Evolutionary conservation across 345 rosid genomes (phyloP), one percentile per base, ranked within the genome.

Genomic region (Viola odorata): DNA sequence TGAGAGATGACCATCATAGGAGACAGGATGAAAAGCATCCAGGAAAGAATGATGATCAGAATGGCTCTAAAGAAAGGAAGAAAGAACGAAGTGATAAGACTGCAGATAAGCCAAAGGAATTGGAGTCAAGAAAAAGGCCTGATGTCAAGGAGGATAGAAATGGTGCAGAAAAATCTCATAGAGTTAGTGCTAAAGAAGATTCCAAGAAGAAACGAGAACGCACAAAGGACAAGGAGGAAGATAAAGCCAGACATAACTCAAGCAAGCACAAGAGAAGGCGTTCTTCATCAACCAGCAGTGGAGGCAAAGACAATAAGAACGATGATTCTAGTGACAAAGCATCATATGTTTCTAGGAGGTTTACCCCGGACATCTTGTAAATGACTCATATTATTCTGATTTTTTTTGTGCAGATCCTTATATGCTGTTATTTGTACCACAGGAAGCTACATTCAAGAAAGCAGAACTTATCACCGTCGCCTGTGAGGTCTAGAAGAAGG

Each of bases 401-500:
- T 13, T 32, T 36, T 62, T 50, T 45, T 23, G 41, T 68, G n/a
- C 41, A 52, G 57, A 59, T 56, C 58, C 67, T 74, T 53, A 61
- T 66, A 60, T 72, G 63, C 57, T 58, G 14, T 67, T 41, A 58
- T 65, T 54, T 67, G 16, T 59, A 37, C 52, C 68, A 59, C 83
- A 91, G 99, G 84, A 86, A 81, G 81, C 62, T 55, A 13, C 79
- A 58, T 50, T 80, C 95, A 50, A 81, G 85, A 69, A 84, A 79
- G 69, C 81, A 59, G 40, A 70, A 76, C 40, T 75, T 70, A 53
- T 85, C 96, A 53, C 96, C 95, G 68, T 95, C 96, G 49, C 87
- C 98, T 6, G 82, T 38, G 73, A 91, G 88, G 73, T 85, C 99
- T 40, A 84, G 80, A 55, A 86, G 79, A 79, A 91, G 99, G 99